Evolutionary conservation across 2,329 filamentous ascomycete species (phyloP), one percentile per base, ranked within the genome.

Genomic region (Epichloe coenophiala): DNA sequence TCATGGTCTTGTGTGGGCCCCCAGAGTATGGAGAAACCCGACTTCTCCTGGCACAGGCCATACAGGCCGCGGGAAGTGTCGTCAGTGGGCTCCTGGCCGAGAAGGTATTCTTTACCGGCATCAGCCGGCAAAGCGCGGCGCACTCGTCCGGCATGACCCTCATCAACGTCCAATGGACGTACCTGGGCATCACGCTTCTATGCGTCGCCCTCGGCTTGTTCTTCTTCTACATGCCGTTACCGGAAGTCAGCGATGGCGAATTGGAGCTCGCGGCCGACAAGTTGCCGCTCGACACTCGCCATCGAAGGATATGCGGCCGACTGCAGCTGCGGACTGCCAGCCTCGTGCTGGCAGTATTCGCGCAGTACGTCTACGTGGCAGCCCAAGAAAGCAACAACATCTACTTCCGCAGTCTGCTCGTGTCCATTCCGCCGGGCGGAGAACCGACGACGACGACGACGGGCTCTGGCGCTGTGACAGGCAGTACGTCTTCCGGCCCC

Each of bases 141-240:
- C 60, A 58, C 13, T 49, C 53, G 7, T 33, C 47, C 41, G 65
- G 60, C 36, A 63, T 72, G 33, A 77, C 76, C 1, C 73, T 93
- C 3, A 76, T 86, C 54, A 81, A 84, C 54, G 84, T 91, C 2
- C 88, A 93, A 65, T 94, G 84, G 84, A 86, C 86, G 0, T 93
- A 93, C 58, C 75, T 93, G n/a, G 84, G 82, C 50, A 84, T 91
- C 54, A 87, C 86, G 0, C 71, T 84, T 23, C 82, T 89, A 51
- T 86, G 84, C 52, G 85, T 84, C 48, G 70, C 78, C 3, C 72
- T 94, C 3, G 85, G 81, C 0, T 68, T 84, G 3, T 78, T 84
- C 60, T 83, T 84, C 62, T 84, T 78, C 61, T 84, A 84, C 58
- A 79, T 83, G 71, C 80, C 80, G 0, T 67, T 84, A 2, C 80